Conservation (phyloP, 106 monocot species). For the Apostasia shenzhenica region DNA sequence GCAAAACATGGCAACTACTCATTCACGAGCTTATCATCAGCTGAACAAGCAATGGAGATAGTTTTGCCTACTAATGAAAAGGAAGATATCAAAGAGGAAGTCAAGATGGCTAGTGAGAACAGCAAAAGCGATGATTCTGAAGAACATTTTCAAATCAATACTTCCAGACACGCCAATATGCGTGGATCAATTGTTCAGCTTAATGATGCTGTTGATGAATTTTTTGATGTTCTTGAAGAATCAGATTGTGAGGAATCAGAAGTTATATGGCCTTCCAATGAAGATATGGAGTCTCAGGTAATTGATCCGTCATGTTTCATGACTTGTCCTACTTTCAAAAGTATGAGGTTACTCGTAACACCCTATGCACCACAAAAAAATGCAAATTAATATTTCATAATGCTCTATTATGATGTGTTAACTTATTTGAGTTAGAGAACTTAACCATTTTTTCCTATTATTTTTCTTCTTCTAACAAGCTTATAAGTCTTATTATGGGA, state of each 20-base stretch:
- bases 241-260: conserved; percentile 54
- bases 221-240: conserved; percentile 79
- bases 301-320: not conserved
- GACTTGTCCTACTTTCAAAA: too few relatives aligned
- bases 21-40: conserved; percentile 49
- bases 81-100: conserved; percentile 46
- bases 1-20: conserved; percentile 47
- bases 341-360: too few relatives aligned
- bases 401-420: too few relatives aligned
- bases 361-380: too few relatives aligned
- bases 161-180: conserved; percentile 20
- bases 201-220: conserved; percentile 82
- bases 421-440: too few relatives aligned
- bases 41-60: conserved; percentile 46
- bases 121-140: conserved; percentile 15
- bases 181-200: conserved; percentile 65
- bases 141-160: conserved; percentile 22
- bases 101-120: conserved; percentile 18
- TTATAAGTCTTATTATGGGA: too few relatives aligned
- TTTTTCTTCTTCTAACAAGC: too few relatives aligned
- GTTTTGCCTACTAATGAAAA: conserved; percentile 20
- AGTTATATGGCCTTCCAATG: conserved; percentile 38
- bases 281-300: conserved; percentile 42
- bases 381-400: too few relatives aligned
- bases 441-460: too few relatives aligned